Conservation (phyloP, 2,329 filamentous ascomycete genomes). For the Ramichloridium luteum region DNA sequence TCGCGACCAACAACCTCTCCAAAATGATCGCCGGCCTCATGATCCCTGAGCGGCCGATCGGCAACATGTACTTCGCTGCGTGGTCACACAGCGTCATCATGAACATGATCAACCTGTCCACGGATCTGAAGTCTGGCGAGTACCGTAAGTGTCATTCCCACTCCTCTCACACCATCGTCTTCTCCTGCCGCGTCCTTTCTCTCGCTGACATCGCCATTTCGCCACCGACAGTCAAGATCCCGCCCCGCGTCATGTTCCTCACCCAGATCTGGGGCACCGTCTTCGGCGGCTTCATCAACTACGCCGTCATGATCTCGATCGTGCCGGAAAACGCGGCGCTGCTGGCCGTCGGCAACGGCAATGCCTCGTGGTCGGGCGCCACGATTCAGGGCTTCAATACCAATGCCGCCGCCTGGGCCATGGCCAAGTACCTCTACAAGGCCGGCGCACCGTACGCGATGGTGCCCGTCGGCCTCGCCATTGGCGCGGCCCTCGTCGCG, state of each 20-base stretch:
- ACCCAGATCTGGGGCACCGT: slow-evolving; percentile 46
- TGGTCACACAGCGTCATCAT: slow-evolving; percentile 47
- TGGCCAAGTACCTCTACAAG: slow-evolving; percentile 44
- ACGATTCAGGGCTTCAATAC: slow-evolving; percentile 34
- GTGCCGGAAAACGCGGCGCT: slow-evolving; percentile 38
- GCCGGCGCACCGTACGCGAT: slow-evolving; percentile 21
- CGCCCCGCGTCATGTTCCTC: slow-evolving; percentile 43
- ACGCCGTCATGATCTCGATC: slow-evolving; percentile 45
- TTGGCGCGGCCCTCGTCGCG: slow-evolving; percentile 36
- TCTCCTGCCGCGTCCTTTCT: background rate
- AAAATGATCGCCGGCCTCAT: slow-evolving; percentile 45
- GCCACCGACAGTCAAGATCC: slow-evolving; percentile 34
- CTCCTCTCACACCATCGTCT: background rate
- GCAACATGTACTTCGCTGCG: slow-evolving; percentile 46
- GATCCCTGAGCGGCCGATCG: slow-evolving; percentile 39
- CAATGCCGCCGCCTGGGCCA: slow-evolving; percentile 31
- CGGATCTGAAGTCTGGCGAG: slow-evolving; percentile 47
- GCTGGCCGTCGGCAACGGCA: slow-evolving; percentile 35
- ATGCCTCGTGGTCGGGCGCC: slow-evolving; percentile 42
- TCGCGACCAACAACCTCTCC: slow-evolving; percentile 47
- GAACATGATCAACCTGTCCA: slow-evolving; percentile 39
- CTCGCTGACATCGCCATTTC: slow-evolving; percentile 4
- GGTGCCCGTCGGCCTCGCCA: slow-evolving; percentile 31
- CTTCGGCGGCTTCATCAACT: slow-evolving; percentile 34
- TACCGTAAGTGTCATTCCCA: slow-evolving; percentile 34